Conservation (phyloP, 2,329 filamentous ascomycete genomes). For the Chalara sp. region DNA sequence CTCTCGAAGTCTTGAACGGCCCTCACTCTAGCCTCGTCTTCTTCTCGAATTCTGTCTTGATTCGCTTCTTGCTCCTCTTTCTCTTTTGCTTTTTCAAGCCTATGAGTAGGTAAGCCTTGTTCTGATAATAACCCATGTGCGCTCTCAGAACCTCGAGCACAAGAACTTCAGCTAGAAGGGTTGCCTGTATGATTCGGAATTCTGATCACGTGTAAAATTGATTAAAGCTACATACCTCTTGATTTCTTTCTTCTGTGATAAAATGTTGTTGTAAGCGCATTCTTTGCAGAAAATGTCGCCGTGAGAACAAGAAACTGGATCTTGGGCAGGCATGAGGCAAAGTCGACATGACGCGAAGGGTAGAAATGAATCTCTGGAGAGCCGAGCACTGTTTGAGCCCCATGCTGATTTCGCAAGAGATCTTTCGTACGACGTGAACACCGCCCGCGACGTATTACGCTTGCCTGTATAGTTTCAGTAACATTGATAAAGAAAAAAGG, state of each 20-base stretch:
- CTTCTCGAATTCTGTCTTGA: conserved; percentile 51
- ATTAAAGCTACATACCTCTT: conserved; percentile 44
- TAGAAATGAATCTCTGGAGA: conserved; percentile 85
- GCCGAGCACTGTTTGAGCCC: conserved; percentile 74
- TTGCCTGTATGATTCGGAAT: no score
- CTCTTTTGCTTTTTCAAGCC: conserved; percentile 59
- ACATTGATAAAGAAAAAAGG: background rate
- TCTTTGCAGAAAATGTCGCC: conserved; percentile 95
- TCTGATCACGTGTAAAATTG: no score
- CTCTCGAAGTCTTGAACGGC: conserved; percentile 79
- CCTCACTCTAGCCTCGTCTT: conserved; percentile 63
- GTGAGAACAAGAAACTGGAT: conserved; percentile 75
- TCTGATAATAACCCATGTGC: no score
- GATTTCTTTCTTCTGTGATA: conserved; percentile 86
- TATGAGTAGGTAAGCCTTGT: background rate
- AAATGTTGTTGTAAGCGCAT: conserved; percentile 85
- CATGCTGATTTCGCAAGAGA: conserved; percentile 74
- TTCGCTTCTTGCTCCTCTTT: conserved; percentile 53
- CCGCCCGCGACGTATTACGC: conserved; percentile 83
- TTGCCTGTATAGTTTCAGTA: conserved; percentile 46
- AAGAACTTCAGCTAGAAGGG: no score
- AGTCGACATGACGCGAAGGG: conserved; percentile 84
- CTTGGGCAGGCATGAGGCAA: conserved; percentile 73
- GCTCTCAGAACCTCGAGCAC: no score
- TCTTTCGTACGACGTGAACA: conserved; percentile 92